Conservation (phyloP, 2,329 filamentous ascomycete species). For the Hyphodiscus sp. region DNA sequence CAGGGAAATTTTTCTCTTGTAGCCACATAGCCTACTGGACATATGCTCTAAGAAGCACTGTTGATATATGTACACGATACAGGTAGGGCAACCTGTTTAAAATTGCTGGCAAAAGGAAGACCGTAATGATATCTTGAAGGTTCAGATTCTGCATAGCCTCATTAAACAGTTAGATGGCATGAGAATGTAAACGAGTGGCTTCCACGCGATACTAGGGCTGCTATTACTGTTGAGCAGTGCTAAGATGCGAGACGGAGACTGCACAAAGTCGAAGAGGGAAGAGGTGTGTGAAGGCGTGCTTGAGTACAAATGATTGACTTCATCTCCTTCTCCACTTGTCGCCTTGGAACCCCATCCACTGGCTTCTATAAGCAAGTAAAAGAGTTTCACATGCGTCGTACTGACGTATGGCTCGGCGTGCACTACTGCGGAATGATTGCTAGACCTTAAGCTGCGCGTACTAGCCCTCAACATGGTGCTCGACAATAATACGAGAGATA, state of each 20-base stretch:
- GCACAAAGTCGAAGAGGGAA: constrained; percentile 31
- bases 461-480: background rate
- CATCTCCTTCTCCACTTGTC: background rate
- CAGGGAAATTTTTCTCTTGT: too few species aligned
- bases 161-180: constrained; percentile 28
- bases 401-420: constrained; percentile 12
- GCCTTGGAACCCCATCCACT: background rate
- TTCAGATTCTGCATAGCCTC: constrained; percentile 16
- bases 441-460: background rate
- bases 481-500: too few species aligned
- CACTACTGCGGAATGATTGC: background rate
- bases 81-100: too few species aligned
- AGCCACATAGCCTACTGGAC: too few species aligned
- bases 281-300: constrained; percentile 12
- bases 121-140: constrained; percentile 18
- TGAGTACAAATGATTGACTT: background rate
- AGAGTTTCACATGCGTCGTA: constrained; percentile 34
- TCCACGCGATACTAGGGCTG: constrained; percentile 26
- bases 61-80: too few species aligned
- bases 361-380: constrained; percentile 8
- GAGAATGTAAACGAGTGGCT: constrained; percentile 28
- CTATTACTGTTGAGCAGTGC: constrained; percentile 18
- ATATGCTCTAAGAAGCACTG: too few species aligned
- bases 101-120: constrained; percentile 30
- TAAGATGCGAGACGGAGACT: constrained; percentile 30